Evolutionary conservation across 2,329 filamentous ascomycete genomes (phyloP).

Genomic region (Thermothelomyces thermophilus): DNA sequence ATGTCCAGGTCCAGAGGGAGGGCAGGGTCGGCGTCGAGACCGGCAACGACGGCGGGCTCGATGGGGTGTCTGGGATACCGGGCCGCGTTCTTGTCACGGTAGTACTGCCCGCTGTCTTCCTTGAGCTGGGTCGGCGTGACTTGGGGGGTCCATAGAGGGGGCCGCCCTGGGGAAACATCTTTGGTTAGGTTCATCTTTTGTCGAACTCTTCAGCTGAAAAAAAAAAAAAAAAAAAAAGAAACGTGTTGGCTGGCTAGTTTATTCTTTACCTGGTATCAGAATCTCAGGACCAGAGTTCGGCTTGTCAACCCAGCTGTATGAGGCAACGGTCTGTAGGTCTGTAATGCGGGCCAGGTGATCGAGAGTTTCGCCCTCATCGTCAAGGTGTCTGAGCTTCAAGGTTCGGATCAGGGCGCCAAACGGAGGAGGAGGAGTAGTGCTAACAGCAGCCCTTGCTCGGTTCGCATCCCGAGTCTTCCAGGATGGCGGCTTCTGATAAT

Average conservation of each 20-base stretch:
- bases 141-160: slow-evolving; percentile 44
- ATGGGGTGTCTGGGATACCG: slow-evolving; percentile 43
- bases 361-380: not conserved
- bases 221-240: no score
- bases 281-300: not conserved
- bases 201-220: no score
- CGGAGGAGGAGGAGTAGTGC: not conserved
- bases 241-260: no score
- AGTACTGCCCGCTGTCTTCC: slow-evolving; percentile 44
- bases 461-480: no score
- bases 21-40: slow-evolving; percentile 33
- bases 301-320: not conserved
- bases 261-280: not conserved
- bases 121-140: slow-evolving; percentile 28
- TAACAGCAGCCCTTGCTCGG: no score
- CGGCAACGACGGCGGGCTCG: slow-evolving; percentile 40
- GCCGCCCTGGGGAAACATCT: no score
- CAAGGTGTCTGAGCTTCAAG: slow-evolving; percentile 8
- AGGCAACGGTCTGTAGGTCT: not conserved
- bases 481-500: not conserved
- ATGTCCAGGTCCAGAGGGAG: slow-evolving; percentile 43
- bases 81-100: slow-evolving; percentile 49
- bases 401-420: not conserved
- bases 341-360: not conserved
- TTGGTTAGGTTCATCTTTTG: no score